Evolutionary conservation across 2,329 filamentous ascomycete genomes (phyloP).

Genomic region (Nannizzia gypsea): DNA sequence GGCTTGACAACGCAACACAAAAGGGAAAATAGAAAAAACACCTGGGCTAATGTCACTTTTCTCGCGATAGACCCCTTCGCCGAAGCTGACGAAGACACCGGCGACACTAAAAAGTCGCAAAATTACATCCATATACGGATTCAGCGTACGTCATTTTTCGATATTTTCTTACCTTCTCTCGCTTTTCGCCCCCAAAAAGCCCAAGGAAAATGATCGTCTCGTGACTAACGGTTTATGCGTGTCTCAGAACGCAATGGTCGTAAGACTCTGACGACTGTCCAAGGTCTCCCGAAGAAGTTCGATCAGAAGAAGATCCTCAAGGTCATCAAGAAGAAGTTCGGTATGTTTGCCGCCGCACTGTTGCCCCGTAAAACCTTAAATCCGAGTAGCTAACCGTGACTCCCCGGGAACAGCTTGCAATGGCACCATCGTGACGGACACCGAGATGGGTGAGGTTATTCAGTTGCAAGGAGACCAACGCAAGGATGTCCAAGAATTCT

Average conservation of each 20-base stretch:
- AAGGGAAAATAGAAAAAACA: not conserved
- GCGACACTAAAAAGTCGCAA: constrained; percentile 87
- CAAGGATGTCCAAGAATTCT: constrained; percentile 96
- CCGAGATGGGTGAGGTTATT: constrained; percentile 98
- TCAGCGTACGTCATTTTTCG: constrained; percentile 60
- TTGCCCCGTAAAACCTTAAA: too few relatives aligned
- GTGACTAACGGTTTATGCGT: constrained; percentile 15
- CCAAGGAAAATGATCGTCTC: not conserved
- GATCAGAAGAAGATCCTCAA: constrained; percentile 99
- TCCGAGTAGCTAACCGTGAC: not conserved
- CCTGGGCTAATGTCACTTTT: constrained; percentile 3
- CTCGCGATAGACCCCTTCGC: constrained; percentile 83
- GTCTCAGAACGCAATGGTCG: constrained; percentile 95
- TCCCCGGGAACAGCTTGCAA: constrained; percentile 63
- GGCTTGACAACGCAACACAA: constrained; percentile 10
- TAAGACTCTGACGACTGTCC: constrained; percentile 99
- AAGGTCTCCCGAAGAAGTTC: constrained; percentile 97
- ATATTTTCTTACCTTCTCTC: not conserved
- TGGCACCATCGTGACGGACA: constrained; percentile 96
- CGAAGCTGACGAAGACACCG: constrained; percentile 98
- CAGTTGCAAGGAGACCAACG: constrained; percentile 99
- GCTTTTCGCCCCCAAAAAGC: not conserved
- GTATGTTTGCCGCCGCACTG: constrained; percentile 40
- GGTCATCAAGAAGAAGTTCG: constrained; percentile 99
- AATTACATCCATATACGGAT: constrained; percentile 99